These are phyloP conservation scores for Corynespora cassiicola DNA, from an alignment of 2,329 filamentous ascomycete genomes.

Conservation along the genomic window DNA sequence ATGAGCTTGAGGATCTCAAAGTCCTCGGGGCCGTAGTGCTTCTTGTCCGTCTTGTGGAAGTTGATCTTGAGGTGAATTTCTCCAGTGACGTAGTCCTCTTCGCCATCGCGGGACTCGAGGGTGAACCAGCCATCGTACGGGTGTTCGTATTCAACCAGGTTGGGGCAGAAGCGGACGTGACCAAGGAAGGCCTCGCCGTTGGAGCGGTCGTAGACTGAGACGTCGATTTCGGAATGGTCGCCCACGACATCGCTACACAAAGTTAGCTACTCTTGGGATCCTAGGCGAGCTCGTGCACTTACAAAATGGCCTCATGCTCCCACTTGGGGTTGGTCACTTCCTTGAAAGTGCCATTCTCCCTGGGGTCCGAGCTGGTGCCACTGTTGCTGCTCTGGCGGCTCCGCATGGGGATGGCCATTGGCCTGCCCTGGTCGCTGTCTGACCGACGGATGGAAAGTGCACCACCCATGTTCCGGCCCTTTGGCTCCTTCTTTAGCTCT, in stretches of 20 bases:
- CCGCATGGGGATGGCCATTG: constrained; percentile 96
- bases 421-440: constrained; percentile 80
- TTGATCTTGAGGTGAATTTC: constrained; percentile 87
- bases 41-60: constrained; percentile 84
- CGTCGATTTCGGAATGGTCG: constrained; percentile 85
- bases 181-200: constrained; percentile 90
- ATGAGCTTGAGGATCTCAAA: constrained; percentile 97
- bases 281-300: constrained; percentile 52
- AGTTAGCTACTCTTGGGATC: constrained; percentile 23
- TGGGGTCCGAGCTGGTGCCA: constrained; percentile 69
- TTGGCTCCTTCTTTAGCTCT: constrained; percentile 50
- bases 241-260: constrained; percentile 83
- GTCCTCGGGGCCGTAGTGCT: constrained; percentile 90
- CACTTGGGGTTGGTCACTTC: constrained; percentile 85
- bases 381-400: constrained; percentile 97
- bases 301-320: constrained; percentile 97
- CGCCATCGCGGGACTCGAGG: constrained; percentile 79
- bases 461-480: constrained; percentile 33
- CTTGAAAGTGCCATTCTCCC: constrained; percentile 63
- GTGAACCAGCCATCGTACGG: constrained; percentile 85
- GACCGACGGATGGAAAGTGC: constrained; percentile 67
- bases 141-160: constrained; percentile 71
- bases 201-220: constrained; percentile 90
- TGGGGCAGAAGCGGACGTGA: constrained; percentile 81
- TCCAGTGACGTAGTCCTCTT: constrained; percentile 77